Evolutionary conservation across 2,329 filamentous ascomycete genomes (phyloP), one percentile per base, ranked within the genome.

Genomic region (Aspergillus ochraceus): DNA sequence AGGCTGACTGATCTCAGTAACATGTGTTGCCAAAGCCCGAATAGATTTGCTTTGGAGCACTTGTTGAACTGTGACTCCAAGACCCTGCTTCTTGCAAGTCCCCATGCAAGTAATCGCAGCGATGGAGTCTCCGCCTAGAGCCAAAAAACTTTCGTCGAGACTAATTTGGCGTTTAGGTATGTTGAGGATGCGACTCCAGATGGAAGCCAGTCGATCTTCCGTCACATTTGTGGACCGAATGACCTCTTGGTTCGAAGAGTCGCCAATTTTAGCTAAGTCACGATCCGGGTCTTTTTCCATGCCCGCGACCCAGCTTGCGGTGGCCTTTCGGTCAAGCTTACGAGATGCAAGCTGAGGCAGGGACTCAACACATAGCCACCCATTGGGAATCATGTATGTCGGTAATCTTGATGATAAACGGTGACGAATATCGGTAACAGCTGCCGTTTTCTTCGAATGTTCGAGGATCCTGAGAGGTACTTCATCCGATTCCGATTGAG

Each of bases 91-190:
- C 52, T 79, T 80, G 60, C 78, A 81, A 39, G 79, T 72, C 2
- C 77, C 77, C 59, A 80, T 75, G 45, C 80, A 80, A 52, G 80
- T 80, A 77, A 83, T 82, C 0, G 81, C 80, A 46, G 80, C 80
- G 57, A 82, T 81, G 0, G 79, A 81, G 58, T 83, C 80, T 54
- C 80, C 80, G 36, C 80, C 80, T 2, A 81, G 64, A 11, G 73
- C 77, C 4, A 82, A 63, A 61, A 82, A 83, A 47, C 74, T 73
- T 51, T 75, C 68, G 19, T 72, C 63, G 39, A 75, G 26, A 29
- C 69, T 68, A n/a, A 79, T 70, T 12, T 70, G 70, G 14, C 58
- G 63, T 11, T 65, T 58, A 0, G 75, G 73, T 19, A 77, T 69
- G 20, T 77, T 77, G n/a, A 78, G 71, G 5, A 78, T 71, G 19